Conservation (phyloP, 441 rosid species). For the Corymbia calophylla region DNA sequence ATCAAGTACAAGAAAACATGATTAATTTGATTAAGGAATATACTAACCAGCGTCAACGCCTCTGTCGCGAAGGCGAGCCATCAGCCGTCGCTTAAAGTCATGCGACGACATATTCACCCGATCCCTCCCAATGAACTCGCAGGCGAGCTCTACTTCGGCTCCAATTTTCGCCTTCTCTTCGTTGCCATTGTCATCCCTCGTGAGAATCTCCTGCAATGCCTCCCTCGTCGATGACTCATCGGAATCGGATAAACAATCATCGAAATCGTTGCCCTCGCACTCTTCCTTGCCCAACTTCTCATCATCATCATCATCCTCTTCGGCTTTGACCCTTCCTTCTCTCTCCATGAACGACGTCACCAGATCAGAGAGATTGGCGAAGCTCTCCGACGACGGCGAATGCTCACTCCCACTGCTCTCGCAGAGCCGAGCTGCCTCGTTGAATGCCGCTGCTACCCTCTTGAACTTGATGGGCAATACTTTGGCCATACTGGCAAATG, state of each 20-base stretch:
- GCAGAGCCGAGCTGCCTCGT: conserved; percentile 37
- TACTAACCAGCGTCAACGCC: conserved; percentile 73
- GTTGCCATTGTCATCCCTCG: not conserved
- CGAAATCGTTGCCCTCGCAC: not conserved
- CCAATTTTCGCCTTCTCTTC: conserved; percentile 20
- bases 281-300: not conserved
- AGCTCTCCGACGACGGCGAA: conserved; percentile 18
- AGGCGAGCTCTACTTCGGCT: conserved; percentile 16
- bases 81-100: conserved; percentile 34
- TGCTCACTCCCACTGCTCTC: conserved; percentile 74
- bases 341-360: conserved; percentile 64
- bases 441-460: not conserved
- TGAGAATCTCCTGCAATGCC: conserved; percentile 16
- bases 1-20: not conserved
- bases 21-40: not conserved
- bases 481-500: not conserved
- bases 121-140: not conserved
- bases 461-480: not conserved
- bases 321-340: conserved; percentile 10
- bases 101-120: conserved; percentile 4
- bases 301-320: not conserved
- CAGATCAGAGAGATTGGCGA: conserved; percentile 51
- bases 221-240: conserved; percentile 18
- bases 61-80: conserved; percentile 40
- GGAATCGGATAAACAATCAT: conserved; percentile 3